These are phyloP conservation scores for Aspergillus cejpii DNA, from an alignment of 2,329 filamentous ascomycete genomes.

Conservation along the genomic window DNA sequence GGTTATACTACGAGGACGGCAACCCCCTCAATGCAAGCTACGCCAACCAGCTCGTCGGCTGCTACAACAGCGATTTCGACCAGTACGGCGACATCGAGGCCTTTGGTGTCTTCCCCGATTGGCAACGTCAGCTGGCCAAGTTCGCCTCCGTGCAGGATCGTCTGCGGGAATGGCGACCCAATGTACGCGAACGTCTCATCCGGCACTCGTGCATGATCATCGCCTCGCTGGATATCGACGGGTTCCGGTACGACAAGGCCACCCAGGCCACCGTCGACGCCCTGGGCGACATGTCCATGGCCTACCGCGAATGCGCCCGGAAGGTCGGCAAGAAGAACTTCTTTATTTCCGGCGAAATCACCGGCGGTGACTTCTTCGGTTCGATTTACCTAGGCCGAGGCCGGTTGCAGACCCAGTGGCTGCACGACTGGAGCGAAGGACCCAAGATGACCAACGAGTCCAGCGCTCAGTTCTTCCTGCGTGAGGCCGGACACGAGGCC, in stretches of 20 bases:
- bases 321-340: conserved; percentile 55
- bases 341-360: conserved; percentile 57
- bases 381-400: conserved; percentile 57
- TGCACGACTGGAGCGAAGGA: conserved; percentile 42
- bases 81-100: conserved; percentile 58
- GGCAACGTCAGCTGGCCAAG: conserved; percentile 56
- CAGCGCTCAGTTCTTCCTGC: conserved; percentile 44
- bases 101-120: conserved; percentile 57
- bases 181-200: conserved; percentile 51
- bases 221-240: conserved; percentile 55
- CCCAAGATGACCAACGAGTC: conserved; percentile 43
- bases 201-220: conserved; percentile 58
- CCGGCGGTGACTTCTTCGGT: conserved; percentile 53
- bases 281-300: conserved; percentile 51
- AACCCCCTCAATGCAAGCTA: conserved; percentile 44
- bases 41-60: conserved; percentile 45
- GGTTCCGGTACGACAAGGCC: conserved; percentile 60
- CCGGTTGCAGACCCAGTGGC: conserved; percentile 48
- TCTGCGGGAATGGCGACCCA: conserved; percentile 55
- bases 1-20: conserved; percentile 56
- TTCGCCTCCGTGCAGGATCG: conserved; percentile 62
- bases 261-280: conserved; percentile 57
- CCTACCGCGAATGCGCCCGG: conserved; percentile 51
- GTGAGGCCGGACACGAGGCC: conserved; percentile 47
- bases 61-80: conserved; percentile 57